phyloP scores from a whole-genome alignment of 805 yeast species.

The Naumovozyma castellii region DNA sequence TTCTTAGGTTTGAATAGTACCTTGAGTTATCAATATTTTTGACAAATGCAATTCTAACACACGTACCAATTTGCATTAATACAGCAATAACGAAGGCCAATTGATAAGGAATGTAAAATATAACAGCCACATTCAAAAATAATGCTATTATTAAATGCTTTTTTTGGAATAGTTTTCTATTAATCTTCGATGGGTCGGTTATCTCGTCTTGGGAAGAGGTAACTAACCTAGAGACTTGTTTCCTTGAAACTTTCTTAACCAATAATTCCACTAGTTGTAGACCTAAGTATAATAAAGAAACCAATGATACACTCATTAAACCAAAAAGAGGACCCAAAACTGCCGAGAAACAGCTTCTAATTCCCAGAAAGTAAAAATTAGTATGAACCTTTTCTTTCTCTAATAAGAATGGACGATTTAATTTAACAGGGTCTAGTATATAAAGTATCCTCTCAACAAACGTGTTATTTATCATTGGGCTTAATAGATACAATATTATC shows the following conservation, averaged over 20 bases:
- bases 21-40: slow-evolving; percentile 3
- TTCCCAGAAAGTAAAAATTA: slow-evolving; percentile 60
- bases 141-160: slow-evolving; percentile 30
- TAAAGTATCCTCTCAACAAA: slow-evolving; percentile 34
- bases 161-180: slow-evolving; percentile 9
- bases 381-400: slow-evolving; percentile 30
- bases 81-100: slow-evolving; percentile 58
- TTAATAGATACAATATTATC: slow-evolving; percentile 29
- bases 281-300: slow-evolving; percentile 5
- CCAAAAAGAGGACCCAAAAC: slow-evolving; percentile 50
- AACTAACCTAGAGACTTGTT: background rate
- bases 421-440: slow-evolving; percentile 44
- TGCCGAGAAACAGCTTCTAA: slow-evolving; percentile 47
- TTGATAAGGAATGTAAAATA: slow-evolving; percentile 71
- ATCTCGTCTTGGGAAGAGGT: background rate
- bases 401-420: slow-evolving; percentile 38
- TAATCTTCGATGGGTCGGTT: background rate
- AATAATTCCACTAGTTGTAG: slow-evolving; percentile 1
- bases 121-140: slow-evolving; percentile 37
- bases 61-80: slow-evolving; percentile 47
- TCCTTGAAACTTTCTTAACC: background rate
- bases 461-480: slow-evolving; percentile 29
- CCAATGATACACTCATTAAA: slow-evolving; percentile 18
- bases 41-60: slow-evolving; percentile 30
- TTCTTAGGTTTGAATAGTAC: slow-evolving; percentile 32